Base-by-base conservation (phyloP, 2,329 filamentous ascomycete genomes). In the Byssothecium circinans region DNA sequence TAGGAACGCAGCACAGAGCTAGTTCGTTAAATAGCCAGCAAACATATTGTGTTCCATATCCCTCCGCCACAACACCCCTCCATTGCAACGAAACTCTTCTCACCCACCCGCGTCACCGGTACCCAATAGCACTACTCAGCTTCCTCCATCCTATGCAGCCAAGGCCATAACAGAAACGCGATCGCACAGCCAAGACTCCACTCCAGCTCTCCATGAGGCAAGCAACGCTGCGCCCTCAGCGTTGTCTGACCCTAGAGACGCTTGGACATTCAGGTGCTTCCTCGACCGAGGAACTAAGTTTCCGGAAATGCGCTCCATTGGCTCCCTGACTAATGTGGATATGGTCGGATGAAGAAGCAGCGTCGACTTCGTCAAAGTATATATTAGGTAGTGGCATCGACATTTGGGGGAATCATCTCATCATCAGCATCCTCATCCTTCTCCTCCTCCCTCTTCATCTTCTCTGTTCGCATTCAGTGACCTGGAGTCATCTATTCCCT, bases 101-200 rank as follows among this genome's bases (percentile, higher is more conserved):
- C 7, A 14, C 29, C 12, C 29, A 8, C 12, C 29, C 29, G 10
- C 6, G 14, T 12, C 12, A n/a, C 14, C 12, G 7, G 29, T 32
- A 32, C 29, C 29, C 10, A 32, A 32, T 32, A 10, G 10, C 23
- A 10, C 23, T 6, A 25, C 23, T 25, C 12, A 5, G 29, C 12
- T 32, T 32, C 29, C 6, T n/a, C 14, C 29, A 32, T 32, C 29
- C 39, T 11, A 45, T 10, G 34, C 32, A 43, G 45, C 41, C 49
- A 44, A 49, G 43, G 29, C 15, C 11, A 34, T 41, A 40, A 32
- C 22, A 32, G 50, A 49, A 53, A 53, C 50, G 40, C 40, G 25
- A 49, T 41, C 39, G 22, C 36, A 33, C 40, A 41, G 50, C 50
- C 50, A 53, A 53, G 50, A 27, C 29, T 32, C 18, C 33, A 37